Percentiles rank a stretch among this genome's conserved stretches.
phyloP scores from a whole-genome alignment of 768 basidiomycete genomes.

The Gyrodon lividus region DNA sequence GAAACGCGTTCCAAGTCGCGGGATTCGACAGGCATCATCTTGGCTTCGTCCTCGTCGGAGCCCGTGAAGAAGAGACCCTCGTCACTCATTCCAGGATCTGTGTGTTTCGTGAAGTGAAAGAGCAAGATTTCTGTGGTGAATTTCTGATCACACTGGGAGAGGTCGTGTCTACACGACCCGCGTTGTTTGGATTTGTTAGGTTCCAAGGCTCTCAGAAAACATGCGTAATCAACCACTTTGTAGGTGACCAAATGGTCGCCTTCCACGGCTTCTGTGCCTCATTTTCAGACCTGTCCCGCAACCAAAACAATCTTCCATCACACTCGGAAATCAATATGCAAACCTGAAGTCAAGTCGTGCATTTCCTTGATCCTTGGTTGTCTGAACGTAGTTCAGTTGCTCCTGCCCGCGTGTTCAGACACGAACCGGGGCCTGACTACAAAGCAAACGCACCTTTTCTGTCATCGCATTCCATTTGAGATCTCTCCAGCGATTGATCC shows the following conservation, averaged over 20 bases:
- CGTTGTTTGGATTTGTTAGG: slow-evolving; percentile 29
- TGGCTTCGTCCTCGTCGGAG: slow-evolving; percentile 46
- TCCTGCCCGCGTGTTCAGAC: slow-evolving; percentile 34
- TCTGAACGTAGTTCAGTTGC: slow-evolving; percentile 54
- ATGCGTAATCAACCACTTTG: not conserved
- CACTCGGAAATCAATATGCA: slow-evolving; percentile 38
- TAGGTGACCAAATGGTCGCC: too few relatives aligned
- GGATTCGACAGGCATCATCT: not conserved
- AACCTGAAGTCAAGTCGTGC: slow-evolving; percentile 60
- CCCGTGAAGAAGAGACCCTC: slow-evolving; percentile 55
- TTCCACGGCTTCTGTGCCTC: too few relatives aligned
- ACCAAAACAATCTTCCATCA: not conserved
- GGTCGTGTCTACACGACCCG: slow-evolving; percentile 4
- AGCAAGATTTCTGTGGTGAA: not conserved
- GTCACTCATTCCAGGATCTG: slow-evolving; percentile 11
- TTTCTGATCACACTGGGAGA: slow-evolving; percentile 5
- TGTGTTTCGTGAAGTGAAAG: not conserved
- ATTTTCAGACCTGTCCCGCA: not conserved
- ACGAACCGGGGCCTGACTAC: not conserved
- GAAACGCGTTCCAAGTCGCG: slow-evolving; percentile 8
- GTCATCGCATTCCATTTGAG: slow-evolving; percentile 52
- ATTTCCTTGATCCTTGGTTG: slow-evolving; percentile 59
- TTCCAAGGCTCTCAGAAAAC: slow-evolving; percentile 1
- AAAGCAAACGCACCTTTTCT: slow-evolving; percentile 37
- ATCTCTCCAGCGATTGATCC: slow-evolving; percentile 47